Evolutionary conservation across 495 filamentous ascomycete species (phyloP).

Genomic region (Elasticomyces elasticus): DNA sequence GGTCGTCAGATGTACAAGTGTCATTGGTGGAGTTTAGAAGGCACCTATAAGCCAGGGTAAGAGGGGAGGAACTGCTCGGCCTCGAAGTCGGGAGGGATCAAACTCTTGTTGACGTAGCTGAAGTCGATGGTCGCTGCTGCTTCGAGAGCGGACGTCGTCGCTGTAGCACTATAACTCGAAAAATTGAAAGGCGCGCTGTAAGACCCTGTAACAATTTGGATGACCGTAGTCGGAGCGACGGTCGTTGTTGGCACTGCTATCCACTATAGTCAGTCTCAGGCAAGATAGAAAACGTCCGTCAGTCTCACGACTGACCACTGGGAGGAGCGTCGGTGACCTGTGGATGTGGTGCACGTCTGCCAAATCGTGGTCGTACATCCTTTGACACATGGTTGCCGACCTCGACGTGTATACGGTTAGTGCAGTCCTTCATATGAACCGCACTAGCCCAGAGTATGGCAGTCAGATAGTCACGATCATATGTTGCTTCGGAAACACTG

Average conservation of each 20-base stretch:
- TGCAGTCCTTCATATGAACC: background rate
- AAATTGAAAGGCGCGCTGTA: background rate
- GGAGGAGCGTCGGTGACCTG: background rate
- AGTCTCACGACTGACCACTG: background rate
- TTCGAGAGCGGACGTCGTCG: background rate
- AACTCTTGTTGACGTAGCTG: background rate
- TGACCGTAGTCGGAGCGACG: background rate
- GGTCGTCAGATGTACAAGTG: background rate
- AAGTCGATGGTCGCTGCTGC: background rate
- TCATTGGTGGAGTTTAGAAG: background rate
- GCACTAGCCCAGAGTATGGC: background rate
- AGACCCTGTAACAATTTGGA: background rate
- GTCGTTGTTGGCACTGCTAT: background rate
- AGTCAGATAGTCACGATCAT: background rate
- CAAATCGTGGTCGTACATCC: background rate
- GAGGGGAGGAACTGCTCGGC: background rate
- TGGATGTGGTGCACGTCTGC: background rate
- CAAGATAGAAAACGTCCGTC: background rate
- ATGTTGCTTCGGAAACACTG: background rate
- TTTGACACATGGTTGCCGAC: background rate
- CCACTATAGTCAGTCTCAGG: background rate
- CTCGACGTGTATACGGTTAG: background rate
- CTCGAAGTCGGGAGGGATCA: background rate
- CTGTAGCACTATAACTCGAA: background rate
- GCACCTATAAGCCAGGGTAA: background rate